Evolutionary conservation across 306 rosid genomes (phyloP), one percentile per base, ranked within the genome.

Genomic region (Ceratonia siliqua): DNA sequence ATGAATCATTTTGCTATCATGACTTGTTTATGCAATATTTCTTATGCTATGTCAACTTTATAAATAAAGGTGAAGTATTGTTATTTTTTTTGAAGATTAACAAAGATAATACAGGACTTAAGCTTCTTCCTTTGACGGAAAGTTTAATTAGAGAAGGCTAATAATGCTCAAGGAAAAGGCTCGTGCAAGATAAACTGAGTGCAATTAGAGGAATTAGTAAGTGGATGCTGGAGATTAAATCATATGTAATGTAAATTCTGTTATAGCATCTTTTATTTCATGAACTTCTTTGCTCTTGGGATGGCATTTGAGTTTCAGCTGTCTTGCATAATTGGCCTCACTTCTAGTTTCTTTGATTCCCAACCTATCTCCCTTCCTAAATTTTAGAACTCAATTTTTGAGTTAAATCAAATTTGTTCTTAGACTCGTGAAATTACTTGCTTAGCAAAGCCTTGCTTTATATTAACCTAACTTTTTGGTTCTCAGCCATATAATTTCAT

Each of bases 111-210:
- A 24, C 15, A 38, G 32, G 66, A 22, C 62, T 55, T 61, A 54
- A 72, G 41, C 48, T 41, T 67, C 54, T 66, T 73, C 62, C 22
- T 28, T 42, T 57, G 33, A 49, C 49, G 72, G n/a, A 48, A 73
- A 18, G 58, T 66, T n/a, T n/a, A n/a, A n/a, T n/a, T 48, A 62
- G 50, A 24, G n/a, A 42, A 35, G 64, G 32, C 20, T 15, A 41
- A 6, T 49, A 49, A 17, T 61, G 17, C 25, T 22, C 6, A 7
- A 57, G 49, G 62, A 56, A 35, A 73, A 56, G 22, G 52, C 7
- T 49, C 35, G 10, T 15, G 72, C 72, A 45, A 46, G 72, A 46
- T 67, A 45, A n/a, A 28, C 39, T 27, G 57, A 67, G 17, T 67
- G 57, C 42, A 8, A 30, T 28, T 18, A 66, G 56, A 15, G 72